phyloP scores from a whole-genome alignment of 352 stramenopile species.

The Globisporangium nunn region DNA sequence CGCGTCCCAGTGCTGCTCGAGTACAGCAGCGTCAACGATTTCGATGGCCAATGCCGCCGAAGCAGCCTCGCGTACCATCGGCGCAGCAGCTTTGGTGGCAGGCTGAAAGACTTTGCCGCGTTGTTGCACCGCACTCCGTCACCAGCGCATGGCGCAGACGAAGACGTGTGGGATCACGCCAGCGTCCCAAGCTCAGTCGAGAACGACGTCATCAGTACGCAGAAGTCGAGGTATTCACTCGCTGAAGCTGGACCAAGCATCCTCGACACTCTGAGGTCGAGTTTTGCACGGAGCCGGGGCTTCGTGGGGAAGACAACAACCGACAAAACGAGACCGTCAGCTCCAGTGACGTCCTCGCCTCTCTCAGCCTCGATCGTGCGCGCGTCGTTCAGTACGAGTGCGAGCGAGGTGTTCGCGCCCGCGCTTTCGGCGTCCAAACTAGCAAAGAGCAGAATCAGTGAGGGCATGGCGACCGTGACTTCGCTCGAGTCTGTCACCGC shows the following conservation, averaged over 20 bases:
- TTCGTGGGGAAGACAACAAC: not conserved
- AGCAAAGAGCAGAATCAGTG: not conserved
- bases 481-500: not conserved
- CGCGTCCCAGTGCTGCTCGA: not conserved
- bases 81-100: slow-evolving; percentile 10
- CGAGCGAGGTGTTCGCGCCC: not conserved
- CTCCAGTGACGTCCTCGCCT: not conserved
- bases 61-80: slow-evolving; percentile 1
- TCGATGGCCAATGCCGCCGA: not conserved
- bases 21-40: not conserved
- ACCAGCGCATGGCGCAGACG: not conserved
- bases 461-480: not conserved
- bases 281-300: not conserved
- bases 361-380: not conserved
- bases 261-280: not conserved
- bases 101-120: slow-evolving; percentile 6
- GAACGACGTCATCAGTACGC: slow-evolving; percentile 9
- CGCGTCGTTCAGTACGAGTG: not conserved
- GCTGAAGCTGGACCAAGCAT: not conserved
- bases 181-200: slow-evolving; percentile 7
- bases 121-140: slow-evolving; percentile 6
- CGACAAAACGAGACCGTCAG: not conserved
- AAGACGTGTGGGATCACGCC: not conserved
- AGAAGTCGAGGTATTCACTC: not conserved
- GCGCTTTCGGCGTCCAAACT: not conserved